Base-by-base conservation (phyloP, 2,329 filamentous ascomycete species). In the Fusarium begoniae region DNA sequence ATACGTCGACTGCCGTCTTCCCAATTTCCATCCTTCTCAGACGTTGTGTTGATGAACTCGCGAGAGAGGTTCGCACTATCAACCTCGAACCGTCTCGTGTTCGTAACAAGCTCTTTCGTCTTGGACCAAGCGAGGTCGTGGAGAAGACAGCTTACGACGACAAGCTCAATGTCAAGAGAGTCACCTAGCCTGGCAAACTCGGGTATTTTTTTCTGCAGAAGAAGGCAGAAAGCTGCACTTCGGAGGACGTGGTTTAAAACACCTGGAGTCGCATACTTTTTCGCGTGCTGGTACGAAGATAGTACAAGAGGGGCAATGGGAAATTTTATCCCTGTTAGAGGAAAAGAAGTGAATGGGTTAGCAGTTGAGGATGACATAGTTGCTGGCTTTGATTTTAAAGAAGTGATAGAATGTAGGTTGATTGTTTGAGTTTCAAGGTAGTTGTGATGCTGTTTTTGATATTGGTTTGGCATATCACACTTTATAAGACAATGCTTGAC, bases 401-500 rank as follows among this genome's bases (percentile, higher is more conserved):
- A 20, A 10, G 5, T 1, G 12, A 40, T 26, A 28, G 4, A 28
- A 20, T 14, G 8, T 28, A 47, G 8, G 8, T 3, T 26, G 24
- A 26, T 26, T 4, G 12, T 26, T 20, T 22, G 6, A 22, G 2
- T 13, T 45, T 6, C 1, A 14, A 14, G 10, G 24, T 13, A 13
- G 3, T 18, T 26, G 17, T 13, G 5, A 8, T 26, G 8, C 6
- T 20, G 43, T 45, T 26, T 7, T 7, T 14, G 12, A 20, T 13
- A 2, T 20, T 47, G 5, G 24, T 1, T 14, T 28, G 8, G 44
- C 12, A 14, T 14, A 20, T 47, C 0, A 5, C 18, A 6, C 15
- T 26, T 6, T 47, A 28, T 47, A 47, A 1, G 0, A 15, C 6
- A 28, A 28, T 47, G 0, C 12, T 20, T 10, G 0, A 28, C 0